Conservation (phyloP, 495 filamentous ascomycete species). For the Thozetella sp. region DNA sequence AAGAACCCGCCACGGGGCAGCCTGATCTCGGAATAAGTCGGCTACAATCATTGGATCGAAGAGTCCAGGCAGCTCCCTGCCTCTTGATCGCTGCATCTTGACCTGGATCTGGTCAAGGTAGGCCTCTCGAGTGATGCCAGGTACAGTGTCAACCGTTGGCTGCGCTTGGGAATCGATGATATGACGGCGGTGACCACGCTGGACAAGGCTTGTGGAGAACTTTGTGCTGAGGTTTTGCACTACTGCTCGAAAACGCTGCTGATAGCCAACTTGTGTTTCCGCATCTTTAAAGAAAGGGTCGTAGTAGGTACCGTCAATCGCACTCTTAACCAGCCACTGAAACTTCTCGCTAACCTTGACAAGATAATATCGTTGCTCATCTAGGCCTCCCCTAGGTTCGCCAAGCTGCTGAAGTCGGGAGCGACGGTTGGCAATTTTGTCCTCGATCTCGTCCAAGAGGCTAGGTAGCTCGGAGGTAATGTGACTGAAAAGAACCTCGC, state of each 20-base stretch:
- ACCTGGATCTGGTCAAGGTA: slow-evolving; percentile 33
- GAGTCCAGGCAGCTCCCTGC: slow-evolving; percentile 45
- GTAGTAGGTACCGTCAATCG: slow-evolving; percentile 58
- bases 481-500: slow-evolving; percentile 56
- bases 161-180: slow-evolving; percentile 18
- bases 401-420: slow-evolving; percentile 40
- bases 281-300: slow-evolving; percentile 56
- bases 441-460: slow-evolving; percentile 58
- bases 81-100: slow-evolving; percentile 27
- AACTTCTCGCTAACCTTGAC: slow-evolving; percentile 53
- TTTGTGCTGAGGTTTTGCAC: slow-evolving; percentile 58
- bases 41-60: slow-evolving; percentile 48
- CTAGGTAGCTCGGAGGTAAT: slow-evolving; percentile 59
- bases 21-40: slow-evolving; percentile 47
- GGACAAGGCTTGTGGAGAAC: slow-evolving; percentile 53
- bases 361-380: slow-evolving; percentile 57
- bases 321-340: slow-evolving; percentile 46
- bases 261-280: slow-evolving; percentile 30
- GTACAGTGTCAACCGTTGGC: neutral
- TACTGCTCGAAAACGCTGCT: slow-evolving; percentile 60
- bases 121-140: slow-evolving; percentile 12
- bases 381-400: slow-evolving; percentile 41
- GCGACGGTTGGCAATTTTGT: slow-evolving; percentile 29
- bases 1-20: slow-evolving; percentile 33
- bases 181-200: slow-evolving; percentile 42